phyloP scores from a whole-genome alignment of 2,329 filamentous ascomycete species.

The Colletotrichum euphorbiae region DNA sequence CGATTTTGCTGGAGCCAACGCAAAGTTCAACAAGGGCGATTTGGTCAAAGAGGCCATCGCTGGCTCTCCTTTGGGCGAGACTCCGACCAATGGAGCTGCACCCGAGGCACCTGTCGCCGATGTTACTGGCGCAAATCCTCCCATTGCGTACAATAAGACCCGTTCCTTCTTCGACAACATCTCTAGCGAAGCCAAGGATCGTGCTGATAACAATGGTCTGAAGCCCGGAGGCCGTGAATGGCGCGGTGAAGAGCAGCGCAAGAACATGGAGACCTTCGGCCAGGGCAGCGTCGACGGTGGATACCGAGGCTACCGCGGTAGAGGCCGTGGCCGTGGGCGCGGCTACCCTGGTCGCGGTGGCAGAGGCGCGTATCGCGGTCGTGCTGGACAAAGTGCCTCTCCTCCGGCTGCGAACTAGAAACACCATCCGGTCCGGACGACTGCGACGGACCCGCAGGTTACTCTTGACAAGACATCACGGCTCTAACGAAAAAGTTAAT shows the following conservation, averaged over 20 bases:
- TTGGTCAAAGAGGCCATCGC: conserved; percentile 90
- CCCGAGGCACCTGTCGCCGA: conserved; percentile 51
- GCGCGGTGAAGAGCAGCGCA: conserved; percentile 91
- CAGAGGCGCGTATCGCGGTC: conserved; percentile 48
- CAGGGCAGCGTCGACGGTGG: conserved; percentile 92
- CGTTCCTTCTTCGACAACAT: conserved; percentile 98
- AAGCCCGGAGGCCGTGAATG: conserved; percentile 86
- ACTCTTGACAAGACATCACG: background rate
- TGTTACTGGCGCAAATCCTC: conserved; percentile 41
- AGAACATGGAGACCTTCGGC: conserved; percentile 97
- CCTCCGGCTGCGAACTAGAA: conserved; percentile 32
- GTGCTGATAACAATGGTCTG: conserved; percentile 76
- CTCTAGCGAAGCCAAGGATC: conserved; percentile 90
- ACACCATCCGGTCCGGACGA: too few relatives aligned
- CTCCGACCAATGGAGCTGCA: conserved; percentile 52
- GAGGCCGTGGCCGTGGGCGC: conserved; percentile 78
- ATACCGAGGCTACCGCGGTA: conserved; percentile 80
- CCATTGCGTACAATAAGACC: conserved; percentile 83
- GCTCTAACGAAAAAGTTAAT: conserved; percentile 4
- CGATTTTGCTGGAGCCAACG: conserved; percentile 77
- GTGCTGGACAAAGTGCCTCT: conserved; percentile 43
- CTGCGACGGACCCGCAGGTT: background rate
- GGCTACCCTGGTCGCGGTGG: conserved; percentile 56
- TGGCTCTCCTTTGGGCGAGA: conserved; percentile 74
- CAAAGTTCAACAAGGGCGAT: conserved; percentile 61